Percentiles rank a stretch among this genome's conserved stretches.
Conservation (phyloP, 148 eudicot species). For the Nepenthes mirabilis region DNA sequence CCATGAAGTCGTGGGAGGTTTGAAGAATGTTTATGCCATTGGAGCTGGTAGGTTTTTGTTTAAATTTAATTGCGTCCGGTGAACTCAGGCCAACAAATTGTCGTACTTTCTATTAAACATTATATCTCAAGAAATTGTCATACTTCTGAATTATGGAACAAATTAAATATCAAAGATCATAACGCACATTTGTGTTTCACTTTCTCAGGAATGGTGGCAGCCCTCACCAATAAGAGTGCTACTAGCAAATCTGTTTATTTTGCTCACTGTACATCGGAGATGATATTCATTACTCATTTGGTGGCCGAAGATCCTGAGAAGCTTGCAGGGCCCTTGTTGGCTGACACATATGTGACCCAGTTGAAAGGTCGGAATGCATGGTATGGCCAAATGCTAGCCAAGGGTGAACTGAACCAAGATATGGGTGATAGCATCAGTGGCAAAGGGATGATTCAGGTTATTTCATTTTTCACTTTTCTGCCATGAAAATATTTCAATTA, state of each 20-base stretch:
- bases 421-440: slow-evolving; percentile 97
- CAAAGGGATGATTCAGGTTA: slow-evolving; percentile 96
- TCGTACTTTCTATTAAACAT: too few species aligned
- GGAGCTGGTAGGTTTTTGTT: slow-evolving; percentile 58
- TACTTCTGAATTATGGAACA: too few species aligned
- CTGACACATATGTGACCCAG: slow-evolving; percentile 87
- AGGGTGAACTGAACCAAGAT: slow-evolving; percentile 79
- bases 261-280: slow-evolving; percentile 97
- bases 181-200: neutral
- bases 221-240: slow-evolving; percentile 89
- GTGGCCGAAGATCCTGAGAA: slow-evolving; percentile 91
- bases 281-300: slow-evolving; percentile 91
- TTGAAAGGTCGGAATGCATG: slow-evolving; percentile 96
- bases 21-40: slow-evolving; percentile 78
- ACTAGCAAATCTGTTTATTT: slow-evolving; percentile 95
- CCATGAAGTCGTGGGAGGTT: slow-evolving; percentile 95
- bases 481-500: too few species aligned
- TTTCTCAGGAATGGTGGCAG: slow-evolving; percentile 85
- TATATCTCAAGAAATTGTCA: too few species aligned
- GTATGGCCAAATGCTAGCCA: slow-evolving; percentile 97
- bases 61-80: neutral
- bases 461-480: neutral
- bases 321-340: slow-evolving; percentile 92
- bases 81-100: neutral
- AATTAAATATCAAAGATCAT: too few species aligned